Base-by-base conservation (phyloP, 2,329 filamentous ascomycete genomes). In the Microsporum audouinii region DNA sequence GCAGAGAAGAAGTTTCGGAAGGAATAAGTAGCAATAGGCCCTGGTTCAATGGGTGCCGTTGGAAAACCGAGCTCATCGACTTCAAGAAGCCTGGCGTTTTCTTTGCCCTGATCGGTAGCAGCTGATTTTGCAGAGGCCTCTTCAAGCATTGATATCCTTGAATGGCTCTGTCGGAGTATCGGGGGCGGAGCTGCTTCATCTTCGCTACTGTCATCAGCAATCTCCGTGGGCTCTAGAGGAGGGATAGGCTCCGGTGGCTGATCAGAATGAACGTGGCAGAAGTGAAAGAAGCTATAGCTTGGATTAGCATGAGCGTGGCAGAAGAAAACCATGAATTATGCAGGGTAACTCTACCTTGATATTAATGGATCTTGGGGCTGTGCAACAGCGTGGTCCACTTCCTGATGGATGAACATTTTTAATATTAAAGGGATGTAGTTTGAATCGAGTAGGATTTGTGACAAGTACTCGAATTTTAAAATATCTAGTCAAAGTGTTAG, bases 1-100 rank as follows among this genome's bases (percentile, higher is more conserved):
- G 88, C 84, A 0, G 90, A 88, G 79, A 95, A 96, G 78, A 97
- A 95, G 73, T 95, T 95, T 68, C 94, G 89, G 75, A 89, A 90
- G 10, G 89, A 95, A 77, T 91, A 97, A 69, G 86, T 85, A 0
- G 89, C 96, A 65, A 97, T 91, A 38, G 64, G 64, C 63, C 86
- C 82, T 1, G 81, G 75, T 0, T 90, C 89, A 5, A 88, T 78
- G 1, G 87, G 82, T 82, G 61, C 87, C 0, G 74, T 82, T 0
- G 90, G 89, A 68, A 89, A 90, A 58, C 91, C 91, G 14, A 96
- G 80, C 72, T 96, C 92, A 72, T 96, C 91, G 43, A 96, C 88
- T 67, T 84, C 82, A 1, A 80, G 79, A 1, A 68, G 65, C 14
- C 39, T 57, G 12, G 34, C 17, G 17, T 56, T 58, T 36, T 61